Conservation (phyloP, 2,329 filamentous ascomycete genomes). For the Aspergillus caelatus region DNA sequence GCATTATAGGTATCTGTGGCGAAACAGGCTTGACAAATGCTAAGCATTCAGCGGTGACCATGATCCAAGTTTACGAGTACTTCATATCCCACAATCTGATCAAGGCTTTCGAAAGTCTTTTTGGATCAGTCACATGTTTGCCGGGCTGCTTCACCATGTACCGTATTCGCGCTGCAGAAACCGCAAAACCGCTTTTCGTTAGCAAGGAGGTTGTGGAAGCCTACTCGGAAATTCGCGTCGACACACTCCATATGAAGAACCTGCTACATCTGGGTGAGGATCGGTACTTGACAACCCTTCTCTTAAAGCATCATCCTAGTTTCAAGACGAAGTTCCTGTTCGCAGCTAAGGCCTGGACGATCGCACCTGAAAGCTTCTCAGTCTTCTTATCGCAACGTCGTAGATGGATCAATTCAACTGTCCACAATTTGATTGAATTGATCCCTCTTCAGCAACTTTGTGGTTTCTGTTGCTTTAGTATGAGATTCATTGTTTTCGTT, state of each 20-base stretch:
- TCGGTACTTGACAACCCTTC: conserved; percentile 91
- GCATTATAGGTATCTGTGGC: conserved; percentile 90
- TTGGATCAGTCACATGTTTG: conserved; percentile 95
- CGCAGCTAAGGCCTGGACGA: conserved; percentile 91
- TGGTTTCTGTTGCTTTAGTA: conserved; percentile 99
- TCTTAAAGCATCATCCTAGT: conserved; percentile 87
- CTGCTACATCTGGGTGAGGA: conserved; percentile 94
- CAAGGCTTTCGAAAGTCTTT: conserved; percentile 96
- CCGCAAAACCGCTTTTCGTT: conserved; percentile 93
- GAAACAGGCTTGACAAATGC: conserved; percentile 93
- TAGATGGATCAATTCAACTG: conserved; percentile 99
- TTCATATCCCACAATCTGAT: conserved; percentile 97
- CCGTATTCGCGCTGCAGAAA: conserved; percentile 89
- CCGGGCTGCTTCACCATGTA: conserved; percentile 99
- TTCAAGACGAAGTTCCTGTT: conserved; percentile 99
- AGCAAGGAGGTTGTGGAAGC: conserved; percentile 86
- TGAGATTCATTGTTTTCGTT: conserved; percentile 96
- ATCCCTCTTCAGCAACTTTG: conserved; percentile 92
- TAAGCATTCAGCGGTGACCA: conserved; percentile 90
- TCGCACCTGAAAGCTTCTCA: conserved; percentile 89
- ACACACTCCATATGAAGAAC: conserved; percentile 99
- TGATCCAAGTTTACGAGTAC: conserved; percentile 99
- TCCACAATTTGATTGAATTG: conserved; percentile 95
- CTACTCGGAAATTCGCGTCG: conserved; percentile 91
- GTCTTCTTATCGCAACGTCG: conserved; percentile 98